Conservation (phyloP, 176 grass and related monocot species). For the Carex parvula region DNA sequence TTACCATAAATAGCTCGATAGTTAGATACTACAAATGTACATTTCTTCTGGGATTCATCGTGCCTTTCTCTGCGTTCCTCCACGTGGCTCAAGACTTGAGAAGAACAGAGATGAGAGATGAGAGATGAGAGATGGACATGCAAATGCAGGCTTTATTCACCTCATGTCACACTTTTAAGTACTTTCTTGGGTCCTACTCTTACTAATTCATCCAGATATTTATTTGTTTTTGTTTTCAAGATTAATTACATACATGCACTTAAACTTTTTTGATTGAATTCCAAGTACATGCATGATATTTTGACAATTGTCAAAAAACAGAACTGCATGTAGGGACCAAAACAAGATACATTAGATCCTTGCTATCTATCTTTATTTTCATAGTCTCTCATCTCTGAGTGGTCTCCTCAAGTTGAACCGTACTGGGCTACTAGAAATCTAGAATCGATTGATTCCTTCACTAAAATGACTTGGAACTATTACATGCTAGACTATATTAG, state of each 20-base stretch:
- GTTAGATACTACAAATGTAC: conserved; percentile 1
- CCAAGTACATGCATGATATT: neutral
- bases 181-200: conserved; percentile 29
- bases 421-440: neutral
- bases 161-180: conserved; percentile 47
- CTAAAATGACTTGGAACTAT: neutral
- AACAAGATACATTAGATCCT: neutral
- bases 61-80: neutral
- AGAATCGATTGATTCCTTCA: neutral
- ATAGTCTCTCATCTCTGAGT: conserved; percentile 4
- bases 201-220: too few relatives aligned
- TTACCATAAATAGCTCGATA: conserved; percentile 48
- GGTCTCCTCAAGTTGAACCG: neutral
- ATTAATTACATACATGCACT: neutral
- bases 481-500: neutral
- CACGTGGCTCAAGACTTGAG: neutral
- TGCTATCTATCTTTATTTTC: neutral
- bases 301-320: neutral
- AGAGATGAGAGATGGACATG: neutral
- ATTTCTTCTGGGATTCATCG: neutral
- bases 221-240: neutral
- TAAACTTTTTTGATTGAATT: too few relatives aligned
- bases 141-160: conserved; percentile 34
- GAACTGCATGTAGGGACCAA: neutral
- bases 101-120: conserved; percentile 2